Base-by-base conservation (phyloP, 352 stramenopile genomes). In the Phytophthora constricta region DNA sequence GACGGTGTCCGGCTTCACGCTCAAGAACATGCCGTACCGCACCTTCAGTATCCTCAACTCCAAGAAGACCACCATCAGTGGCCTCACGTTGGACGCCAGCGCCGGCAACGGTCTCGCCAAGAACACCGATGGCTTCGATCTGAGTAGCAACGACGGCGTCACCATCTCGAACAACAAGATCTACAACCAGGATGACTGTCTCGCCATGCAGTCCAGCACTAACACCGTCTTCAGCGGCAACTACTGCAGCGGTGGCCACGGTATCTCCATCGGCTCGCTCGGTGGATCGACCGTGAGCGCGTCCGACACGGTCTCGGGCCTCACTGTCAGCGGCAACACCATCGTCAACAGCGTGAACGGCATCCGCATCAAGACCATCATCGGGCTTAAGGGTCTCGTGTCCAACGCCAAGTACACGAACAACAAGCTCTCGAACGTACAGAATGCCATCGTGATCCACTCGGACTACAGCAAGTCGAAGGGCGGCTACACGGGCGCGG, bases 21-120 rank as follows among this genome's bases (percentile, higher is more conserved):
- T 82, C 31, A 73, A 76, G 57, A 77, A 82, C 50, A 68, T 57
- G 16, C 63, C 60, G 3, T 68, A 62, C 50, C 59, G 58, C 49
- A 66, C 58, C 26, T 66, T 66, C 49, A 60, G 49, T 8, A 66
- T 80, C 31, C 28, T 71, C 16, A 58, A 55, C 37, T 76, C 60
- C 16, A 54, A 49, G 39, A 34, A 61, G 28, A 80, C 64, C 19
- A 62, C 61, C 19, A 31, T 68, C 31, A 63, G 20, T 19, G 61
- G 61, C 3, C 48, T 65, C 1, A 65, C 48, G 23, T 37, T 65
- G 4, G 58, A 65, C 58, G 58, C 58, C 7, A 52, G 48, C 5
- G 47, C 58, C 19, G 58, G 58, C 16, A 65, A 65, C 20, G 64
- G 58, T 1, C 13, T 55, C 14, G 58, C 58, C 13, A 56, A 66